Conservation (phyloP, 2,329 filamentous ascomycete species). For the Nemania sp. region DNA sequence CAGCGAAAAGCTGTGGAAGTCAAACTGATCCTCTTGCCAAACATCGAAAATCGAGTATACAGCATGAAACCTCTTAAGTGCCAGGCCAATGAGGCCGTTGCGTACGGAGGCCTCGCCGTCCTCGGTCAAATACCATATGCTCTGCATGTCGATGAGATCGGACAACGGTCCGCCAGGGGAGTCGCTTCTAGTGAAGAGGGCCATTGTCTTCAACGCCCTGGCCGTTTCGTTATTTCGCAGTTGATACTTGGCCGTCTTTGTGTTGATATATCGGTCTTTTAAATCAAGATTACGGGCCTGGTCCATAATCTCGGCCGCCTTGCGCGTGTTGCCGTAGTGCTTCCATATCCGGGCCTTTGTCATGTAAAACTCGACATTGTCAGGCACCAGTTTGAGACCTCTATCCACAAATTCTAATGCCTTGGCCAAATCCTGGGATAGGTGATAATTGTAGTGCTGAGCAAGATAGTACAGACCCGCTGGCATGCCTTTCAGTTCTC, state of each 20-base stretch:
- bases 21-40: slow-evolving; percentile 98
- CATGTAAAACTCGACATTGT: slow-evolving; percentile 90
- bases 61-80: slow-evolving; percentile 87
- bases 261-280: slow-evolving; percentile 96
- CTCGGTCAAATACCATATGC: slow-evolving; percentile 94
- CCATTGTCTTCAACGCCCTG: slow-evolving; percentile 82
- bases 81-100: slow-evolving; percentile 79
- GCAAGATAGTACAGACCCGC: slow-evolving; percentile 91
- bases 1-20: slow-evolving; percentile 98
- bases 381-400: slow-evolving; percentile 76
- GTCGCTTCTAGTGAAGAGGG: slow-evolving; percentile 91
- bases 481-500: slow-evolving; percentile 65
- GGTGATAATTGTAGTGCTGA: slow-evolving; percentile 93
- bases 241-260: slow-evolving; percentile 96
- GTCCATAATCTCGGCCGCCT: slow-evolving; percentile 87
- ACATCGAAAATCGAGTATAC: slow-evolving; percentile 93
- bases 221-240: slow-evolving; percentile 90
- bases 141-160: slow-evolving; percentile 97
- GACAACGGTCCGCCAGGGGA: slow-evolving; percentile 83
- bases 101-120: slow-evolving; percentile 89
- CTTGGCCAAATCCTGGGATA: slow-evolving; percentile 81
- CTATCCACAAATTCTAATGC: slow-evolving; percentile 82
- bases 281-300: slow-evolving; percentile 81
- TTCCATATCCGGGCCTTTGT: slow-evolving; percentile 95
- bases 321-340: slow-evolving; percentile 76